phyloP scores from a whole-genome alignment of 2,329 filamentous ascomycete species.

The Fusarium sp. region DNA sequence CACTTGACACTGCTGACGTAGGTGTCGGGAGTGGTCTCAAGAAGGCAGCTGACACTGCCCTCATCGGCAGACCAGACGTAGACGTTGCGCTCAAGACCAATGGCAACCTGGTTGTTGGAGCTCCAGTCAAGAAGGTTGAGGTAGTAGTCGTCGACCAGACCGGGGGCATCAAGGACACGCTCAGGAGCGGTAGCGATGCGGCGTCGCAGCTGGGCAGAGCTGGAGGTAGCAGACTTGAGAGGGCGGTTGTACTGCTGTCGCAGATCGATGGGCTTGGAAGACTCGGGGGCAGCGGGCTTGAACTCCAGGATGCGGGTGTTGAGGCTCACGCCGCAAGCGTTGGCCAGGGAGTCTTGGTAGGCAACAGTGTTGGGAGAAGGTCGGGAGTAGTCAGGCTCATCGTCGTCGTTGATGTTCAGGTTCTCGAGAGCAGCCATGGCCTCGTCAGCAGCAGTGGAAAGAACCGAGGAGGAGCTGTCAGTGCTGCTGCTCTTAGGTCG shows the following conservation, averaged over 20 bases:
- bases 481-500: conserved; percentile 77
- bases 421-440: conserved; percentile 82
- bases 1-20: conserved; percentile 99
- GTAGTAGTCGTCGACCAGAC: conserved; percentile 98
- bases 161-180: conserved; percentile 94
- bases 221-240: conserved; percentile 79
- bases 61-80: conserved; percentile 99
- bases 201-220: conserved; percentile 87
- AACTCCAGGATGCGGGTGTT: conserved; percentile 97
- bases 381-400: conserved; percentile 78
- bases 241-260: conserved; percentile 98
- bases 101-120: conserved; percentile 96
- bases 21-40: conserved; percentile 90
- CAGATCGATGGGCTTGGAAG: conserved; percentile 97
- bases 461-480: conserved; percentile 82
- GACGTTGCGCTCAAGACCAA: conserved; percentile 95
- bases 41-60: conserved; percentile 86
- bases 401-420: conserved; percentile 78
- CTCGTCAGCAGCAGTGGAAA: conserved; percentile 85
- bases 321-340: conserved; percentile 90
- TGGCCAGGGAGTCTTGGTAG: conserved; percentile 91
- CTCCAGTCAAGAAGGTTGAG: conserved; percentile 99
- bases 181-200: conserved; percentile 95
- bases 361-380: conserved; percentile 89
- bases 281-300: conserved; percentile 98